Percentiles rank a stretch among this genome's conserved stretches.
These are phyloP conservation scores for Euphorbia tirucalli DNA, from an alignment of 345 rosid genomes.

Conservation along the genomic window DNA sequence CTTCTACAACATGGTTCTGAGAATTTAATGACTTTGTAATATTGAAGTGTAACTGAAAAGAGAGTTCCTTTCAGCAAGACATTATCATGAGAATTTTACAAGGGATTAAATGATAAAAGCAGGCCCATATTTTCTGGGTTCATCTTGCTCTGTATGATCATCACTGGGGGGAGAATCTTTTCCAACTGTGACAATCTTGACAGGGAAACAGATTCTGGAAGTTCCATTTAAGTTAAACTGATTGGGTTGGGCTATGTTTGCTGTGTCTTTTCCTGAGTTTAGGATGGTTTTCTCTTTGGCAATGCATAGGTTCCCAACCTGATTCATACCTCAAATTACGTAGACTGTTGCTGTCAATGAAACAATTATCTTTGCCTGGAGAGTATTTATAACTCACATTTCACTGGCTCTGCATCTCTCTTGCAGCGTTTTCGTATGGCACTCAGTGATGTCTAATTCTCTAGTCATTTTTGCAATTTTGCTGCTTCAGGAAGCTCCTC, in stretches of 20 bases:
- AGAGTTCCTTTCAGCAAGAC: background rate
- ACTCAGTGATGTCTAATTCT: background rate
- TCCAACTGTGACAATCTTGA: background rate
- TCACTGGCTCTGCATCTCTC: constrained; percentile 93
- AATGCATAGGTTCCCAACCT: background rate
- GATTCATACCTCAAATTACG: background rate
- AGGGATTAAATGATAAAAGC: background rate
- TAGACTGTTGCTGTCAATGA: background rate
- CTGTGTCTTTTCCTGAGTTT: background rate
- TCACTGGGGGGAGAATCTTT: background rate
- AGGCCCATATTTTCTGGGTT: background rate
- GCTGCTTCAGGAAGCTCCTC: too few relatives aligned
- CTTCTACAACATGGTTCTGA: background rate
- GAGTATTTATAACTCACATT: constrained; percentile 23
- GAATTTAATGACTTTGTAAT: background rate
- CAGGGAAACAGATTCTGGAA: background rate
- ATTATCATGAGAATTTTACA: too few relatives aligned
- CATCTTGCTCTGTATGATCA: background rate
- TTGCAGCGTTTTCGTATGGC: constrained; percentile 90
- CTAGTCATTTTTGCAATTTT: background rate
- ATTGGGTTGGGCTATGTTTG: background rate
- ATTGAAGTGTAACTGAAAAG: background rate
- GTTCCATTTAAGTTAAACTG: background rate
- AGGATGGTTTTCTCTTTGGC: background rate
- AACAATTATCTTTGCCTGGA: background rate